Conservation (phyloP, 495 filamentous ascomycete species). For the Choiromyces venosus region DNA sequence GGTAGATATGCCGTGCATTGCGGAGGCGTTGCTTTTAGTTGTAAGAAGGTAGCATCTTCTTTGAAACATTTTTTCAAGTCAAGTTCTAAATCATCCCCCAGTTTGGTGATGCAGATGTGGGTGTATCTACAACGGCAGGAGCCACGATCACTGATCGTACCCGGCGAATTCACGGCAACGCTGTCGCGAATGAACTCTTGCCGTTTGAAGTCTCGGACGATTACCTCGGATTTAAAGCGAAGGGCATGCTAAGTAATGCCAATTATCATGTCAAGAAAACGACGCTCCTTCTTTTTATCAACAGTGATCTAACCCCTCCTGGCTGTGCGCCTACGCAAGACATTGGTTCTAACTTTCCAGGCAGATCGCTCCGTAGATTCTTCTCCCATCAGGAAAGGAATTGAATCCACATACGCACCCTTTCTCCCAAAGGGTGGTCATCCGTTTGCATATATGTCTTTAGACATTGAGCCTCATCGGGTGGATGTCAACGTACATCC, state of each 20-base stretch:
- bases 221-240: conserved; percentile 74
- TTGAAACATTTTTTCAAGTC: conserved; percentile 4
- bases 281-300: conserved; percentile 87
- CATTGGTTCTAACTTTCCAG: not conserved
- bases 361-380: conserved; percentile 85
- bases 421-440: conserved; percentile 95
- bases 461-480: conserved; percentile 86
- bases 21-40: conserved; percentile 81
- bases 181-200: conserved; percentile 84
- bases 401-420: conserved; percentile 84
- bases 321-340: not conserved
- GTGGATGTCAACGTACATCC: conserved; percentile 98
- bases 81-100: conserved; percentile 21
- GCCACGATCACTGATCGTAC: conserved; percentile 75
- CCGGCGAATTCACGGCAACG: conserved; percentile 78
- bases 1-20: conserved; percentile 96
- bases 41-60: conserved; percentile 60
- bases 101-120: conserved; percentile 75
- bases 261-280: conserved; percentile 95
- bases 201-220: conserved; percentile 66
- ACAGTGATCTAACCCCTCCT: conserved; percentile 48
- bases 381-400: conserved; percentile 74
- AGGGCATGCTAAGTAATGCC: conserved; percentile 81
- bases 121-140: conserved; percentile 68
- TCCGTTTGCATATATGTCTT: conserved; percentile 86